Base-by-base conservation (phyloP, 345 rosid species). In the Populus deltoides region DNA sequence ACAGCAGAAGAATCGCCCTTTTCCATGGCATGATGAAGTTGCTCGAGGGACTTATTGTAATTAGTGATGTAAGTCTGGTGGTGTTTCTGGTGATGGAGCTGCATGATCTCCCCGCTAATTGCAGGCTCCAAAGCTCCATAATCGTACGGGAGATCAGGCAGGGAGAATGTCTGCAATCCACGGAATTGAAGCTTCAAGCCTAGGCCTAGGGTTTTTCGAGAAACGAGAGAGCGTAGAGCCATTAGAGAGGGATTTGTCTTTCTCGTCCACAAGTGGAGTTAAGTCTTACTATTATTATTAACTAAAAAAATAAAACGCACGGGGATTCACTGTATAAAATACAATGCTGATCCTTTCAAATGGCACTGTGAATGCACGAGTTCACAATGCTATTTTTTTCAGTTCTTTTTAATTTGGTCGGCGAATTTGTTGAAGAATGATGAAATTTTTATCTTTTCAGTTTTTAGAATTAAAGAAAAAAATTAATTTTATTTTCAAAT, bases 71-170 rank as follows among this genome's bases (percentile, higher is more conserved):
- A 96, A 70, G 97, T n/a, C 83, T 90, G 94, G 78, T 96, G 99
- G 74, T 96, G 99, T 86, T 96, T 96, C 88, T 92, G 94, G 91
- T 96, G 99, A 75, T 96, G 99, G 41, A 96, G 82, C 88, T 91
- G 91, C 99, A 96, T 96, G 35, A 96, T 96, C 85, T 93, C 97
- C 67, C 90, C 99, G 79, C 92, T 89, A 74, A 96, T 90, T 68
- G 86, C 97, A 75, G 99, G 99, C 87, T 96, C 97, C 85, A 96
- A 86, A 0, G 94, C 95, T 25, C 90, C 85, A 35, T 96, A 96
- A 68, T 91, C 99, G 81, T 96, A 96, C 4, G 94, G 82, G 17
- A 96, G 97, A 83, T 93, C 99, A 55, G 98, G 97, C 67, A 96
- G 97, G 49, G 97, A 81, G 81, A 89, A 81, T 17, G 98, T 92